Base-by-base conservation (phyloP, 148 eudicot genomes). In the Fallopia convolvulus region DNA sequence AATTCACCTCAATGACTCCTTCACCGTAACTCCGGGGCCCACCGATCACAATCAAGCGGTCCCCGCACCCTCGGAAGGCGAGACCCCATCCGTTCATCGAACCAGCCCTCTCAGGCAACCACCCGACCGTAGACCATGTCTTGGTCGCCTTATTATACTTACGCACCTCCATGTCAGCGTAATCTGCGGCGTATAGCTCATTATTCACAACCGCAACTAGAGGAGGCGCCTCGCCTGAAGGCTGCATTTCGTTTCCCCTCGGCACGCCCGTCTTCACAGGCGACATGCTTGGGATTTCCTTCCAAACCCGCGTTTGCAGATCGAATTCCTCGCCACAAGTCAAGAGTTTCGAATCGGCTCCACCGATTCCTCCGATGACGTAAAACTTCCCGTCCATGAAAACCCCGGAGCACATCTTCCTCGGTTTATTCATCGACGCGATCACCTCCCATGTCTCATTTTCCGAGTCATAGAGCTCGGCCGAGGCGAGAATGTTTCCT, bases 21-120 rank as follows among this genome's bases (percentile, higher is more conserved):
- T 74, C 84, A 70, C 61, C 78, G 9, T 39, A 65, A 75, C 74
- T 33, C 66, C 84, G 77, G 32, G 82, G 87, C 17, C 87, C 87
- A 33, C 87, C 84, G 23, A 82, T 79, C 44, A 84, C 82, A 66
- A 84, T 77, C 7, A 84, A 79, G 58, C 46, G 75, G 70, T 84
- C 84, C 5, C 84, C 87, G n/a, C 87, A 84, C 8, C 82, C 87
- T 80, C 84, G 77, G 68, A 81, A 84, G 0, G 87, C 87, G 23
- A 84, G 72, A 3, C 86, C 86, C 87, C 87, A 84, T 40, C 87
- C 87, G 20, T 79, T 77, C 87, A 82, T 82, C 7, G 87, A 84
- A 46, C 18, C 76, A 5, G 81, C 83, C 30, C 77, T 75, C 53
- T 82, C 83, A 3, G 87, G 84, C 70, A 84, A 82, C 20, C 75